Evolutionary conservation across 2,329 filamentous ascomycete genomes (phyloP).

Genomic region (Fusarium globosum): DNA sequence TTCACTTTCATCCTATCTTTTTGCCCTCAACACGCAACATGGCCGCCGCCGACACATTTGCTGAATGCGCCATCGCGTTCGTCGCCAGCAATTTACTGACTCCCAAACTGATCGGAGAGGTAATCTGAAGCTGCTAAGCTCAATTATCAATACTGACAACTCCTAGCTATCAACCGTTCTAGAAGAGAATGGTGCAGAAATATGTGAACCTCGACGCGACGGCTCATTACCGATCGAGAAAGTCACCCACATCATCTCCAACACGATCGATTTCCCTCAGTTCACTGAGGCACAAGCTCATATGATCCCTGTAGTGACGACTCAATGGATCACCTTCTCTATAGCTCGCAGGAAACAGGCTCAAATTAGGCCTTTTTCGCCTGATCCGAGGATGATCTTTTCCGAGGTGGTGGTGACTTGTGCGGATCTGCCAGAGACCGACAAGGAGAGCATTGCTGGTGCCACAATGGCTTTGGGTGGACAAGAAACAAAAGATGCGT

Average conservation of each 20-base stretch:
- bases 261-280: constrained; percentile 90
- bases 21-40: constrained; percentile 40
- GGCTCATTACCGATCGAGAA: constrained; percentile 60
- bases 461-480: constrained; percentile 92
- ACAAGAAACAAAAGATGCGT: constrained; percentile 77
- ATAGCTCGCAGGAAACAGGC: constrained; percentile 76
- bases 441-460: constrained; percentile 92
- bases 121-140: constrained; percentile 32
- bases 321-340: constrained; percentile 81
- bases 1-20: neutral
- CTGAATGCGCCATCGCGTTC: constrained; percentile 59
- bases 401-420: constrained; percentile 85
- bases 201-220: constrained; percentile 60
- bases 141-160: neutral
- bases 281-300: constrained; percentile 79
- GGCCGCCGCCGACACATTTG: constrained; percentile 50
- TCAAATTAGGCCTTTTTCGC: constrained; percentile 86
- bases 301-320: constrained; percentile 86
- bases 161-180: constrained; percentile 57
- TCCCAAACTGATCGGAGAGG: constrained; percentile 55
- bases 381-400: constrained; percentile 91
- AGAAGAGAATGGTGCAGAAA: constrained; percentile 61
- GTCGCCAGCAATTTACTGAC: constrained; percentile 56
- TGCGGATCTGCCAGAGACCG: constrained; percentile 83
- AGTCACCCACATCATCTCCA: constrained; percentile 70